Base-by-base conservation (phyloP, 2,329 filamentous ascomycete genomes). In the Sordariomycetes sp. region DNA sequence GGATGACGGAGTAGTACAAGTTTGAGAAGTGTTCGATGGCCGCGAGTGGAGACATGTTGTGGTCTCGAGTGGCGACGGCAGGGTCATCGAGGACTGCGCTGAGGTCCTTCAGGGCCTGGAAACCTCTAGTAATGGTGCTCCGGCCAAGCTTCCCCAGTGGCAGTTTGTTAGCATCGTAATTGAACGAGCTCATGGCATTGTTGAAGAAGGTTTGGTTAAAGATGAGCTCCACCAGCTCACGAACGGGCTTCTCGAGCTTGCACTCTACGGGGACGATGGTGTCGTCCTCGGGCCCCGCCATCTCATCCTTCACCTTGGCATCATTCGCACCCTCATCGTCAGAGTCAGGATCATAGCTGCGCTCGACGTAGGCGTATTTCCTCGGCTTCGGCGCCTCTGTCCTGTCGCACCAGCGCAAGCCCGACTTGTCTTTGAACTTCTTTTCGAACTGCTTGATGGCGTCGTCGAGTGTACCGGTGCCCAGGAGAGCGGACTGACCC, bases 81-180 rank as follows among this genome's bases (percentile, higher is more conserved):
- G 74, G 70, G 59, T 83, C 72, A 39, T 81, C 72, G n/a, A 92
- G 70, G 3, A 90, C 71, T 3, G 77, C 81, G 1, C 87, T 80
- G 3, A 95, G 76, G 45, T 89, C 81, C 65, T 94, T 92, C 56
- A 96, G 75, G 7, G 84, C 76, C 64, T 89, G 80, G 66, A 89
- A 95, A 8, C 90, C 90, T 15, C 79, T 77, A 32, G 76, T 79
- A 62, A 95, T 86, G 22, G 88, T 94, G 13, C 78, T 72, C 64
- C 91, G 90, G 74, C 87, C 89, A 25, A 95, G 77, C 66, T 94
- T 95, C 4, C 90, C 90, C 1, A 95, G 74, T 0, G 90, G 90
- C 48, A 95, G 74, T 68, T 95, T 95, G 61, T 86, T 76, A 10
- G 79, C 76, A 62, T 90, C 85, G 62, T 90, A 90, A 62, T 87